These are phyloP conservation scores for Kwoniella sp. DNA, from an alignment of 768 basidiomycete genomes.

Conservation along the genomic window DNA sequence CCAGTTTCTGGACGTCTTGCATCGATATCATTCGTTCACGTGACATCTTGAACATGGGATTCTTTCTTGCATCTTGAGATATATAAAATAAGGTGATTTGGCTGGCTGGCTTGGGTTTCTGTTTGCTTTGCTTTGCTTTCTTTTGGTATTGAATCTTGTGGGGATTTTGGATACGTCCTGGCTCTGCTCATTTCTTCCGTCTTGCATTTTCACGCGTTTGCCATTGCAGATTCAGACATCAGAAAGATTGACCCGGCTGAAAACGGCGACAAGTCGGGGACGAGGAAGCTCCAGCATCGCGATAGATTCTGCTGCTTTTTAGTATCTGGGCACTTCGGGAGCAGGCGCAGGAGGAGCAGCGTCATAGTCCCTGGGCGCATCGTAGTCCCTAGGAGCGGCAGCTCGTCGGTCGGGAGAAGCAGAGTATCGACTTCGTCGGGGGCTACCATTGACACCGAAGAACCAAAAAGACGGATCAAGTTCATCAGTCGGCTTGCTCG, in stretches of 20 bases:
- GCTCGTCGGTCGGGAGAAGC: constrained; percentile 51
- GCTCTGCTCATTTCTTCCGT: not conserved
- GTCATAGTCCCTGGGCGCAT: constrained; percentile 47
- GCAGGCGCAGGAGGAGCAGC: constrained; percentile 30
- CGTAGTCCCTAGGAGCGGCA: constrained; percentile 43
- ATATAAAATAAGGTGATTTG: not conserved
- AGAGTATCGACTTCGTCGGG: constrained; percentile 43
- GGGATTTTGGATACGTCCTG: not conserved
- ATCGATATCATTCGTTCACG: not conserved
- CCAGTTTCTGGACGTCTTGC: too few relatives aligned
- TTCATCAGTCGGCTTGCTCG: not conserved
- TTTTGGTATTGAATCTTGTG: too few relatives aligned
- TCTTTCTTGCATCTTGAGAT: not conserved
- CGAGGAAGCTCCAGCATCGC: too few relatives aligned
- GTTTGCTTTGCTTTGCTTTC: too few relatives aligned
- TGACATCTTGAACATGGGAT: not conserved
- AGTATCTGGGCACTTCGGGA: constrained; percentile 47
- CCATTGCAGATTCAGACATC: too few relatives aligned
- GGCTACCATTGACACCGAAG: constrained; percentile 11
- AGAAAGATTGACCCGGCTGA: too few relatives aligned
- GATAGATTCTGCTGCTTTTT: constrained; percentile 13
- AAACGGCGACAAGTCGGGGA: too few relatives aligned
- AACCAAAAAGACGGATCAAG: too few relatives aligned
- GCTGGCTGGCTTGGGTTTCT: too few relatives aligned
- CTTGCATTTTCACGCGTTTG: not conserved